Conservation (phyloP, 495 filamentous ascomycete genomes). For the Lepraria neglecta region DNA sequence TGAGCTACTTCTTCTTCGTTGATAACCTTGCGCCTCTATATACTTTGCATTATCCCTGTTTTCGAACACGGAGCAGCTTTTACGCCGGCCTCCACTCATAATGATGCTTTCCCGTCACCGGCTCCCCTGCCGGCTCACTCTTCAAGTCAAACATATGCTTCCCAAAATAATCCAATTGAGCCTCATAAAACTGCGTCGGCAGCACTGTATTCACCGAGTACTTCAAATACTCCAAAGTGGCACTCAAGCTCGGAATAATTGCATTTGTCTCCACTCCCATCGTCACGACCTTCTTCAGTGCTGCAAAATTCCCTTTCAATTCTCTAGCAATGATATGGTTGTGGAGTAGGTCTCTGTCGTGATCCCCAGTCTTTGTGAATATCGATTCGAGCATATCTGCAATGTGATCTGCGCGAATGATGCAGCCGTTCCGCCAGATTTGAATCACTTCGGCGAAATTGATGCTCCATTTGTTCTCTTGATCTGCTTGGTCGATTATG, state of each 20-base stretch:
- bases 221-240: conserved; percentile 65
- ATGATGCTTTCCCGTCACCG: conserved; percentile 47
- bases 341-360: conserved; percentile 41
- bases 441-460: conserved; percentile 53
- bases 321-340: conserved; percentile 47
- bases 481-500: conserved; percentile 55
- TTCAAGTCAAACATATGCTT: conserved; percentile 58
- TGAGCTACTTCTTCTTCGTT: too few relatives aligned
- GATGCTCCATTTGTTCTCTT: conserved; percentile 58
- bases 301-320: conserved; percentile 44
- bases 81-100: conserved; percentile 53
- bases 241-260: conserved; percentile 56
- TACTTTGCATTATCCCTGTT: too few relatives aligned
- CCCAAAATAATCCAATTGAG: conserved; percentile 73
- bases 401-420: conserved; percentile 65
- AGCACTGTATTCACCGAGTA: conserved; percentile 50
- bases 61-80: too few relatives aligned
- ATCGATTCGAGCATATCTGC: conserved; percentile 49
- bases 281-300: conserved; percentile 52
- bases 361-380: conserved; percentile 21
- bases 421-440: conserved; percentile 69
- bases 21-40: too few relatives aligned
- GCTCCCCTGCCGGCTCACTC: conserved; percentile 42
- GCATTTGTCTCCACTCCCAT: conserved; percentile 55
- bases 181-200: conserved; percentile 68